These are phyloP conservation scores for Pseudogymnoascus sp. DNA, from an alignment of 2,329 filamentous ascomycete species.

Conservation along the genomic window DNA sequence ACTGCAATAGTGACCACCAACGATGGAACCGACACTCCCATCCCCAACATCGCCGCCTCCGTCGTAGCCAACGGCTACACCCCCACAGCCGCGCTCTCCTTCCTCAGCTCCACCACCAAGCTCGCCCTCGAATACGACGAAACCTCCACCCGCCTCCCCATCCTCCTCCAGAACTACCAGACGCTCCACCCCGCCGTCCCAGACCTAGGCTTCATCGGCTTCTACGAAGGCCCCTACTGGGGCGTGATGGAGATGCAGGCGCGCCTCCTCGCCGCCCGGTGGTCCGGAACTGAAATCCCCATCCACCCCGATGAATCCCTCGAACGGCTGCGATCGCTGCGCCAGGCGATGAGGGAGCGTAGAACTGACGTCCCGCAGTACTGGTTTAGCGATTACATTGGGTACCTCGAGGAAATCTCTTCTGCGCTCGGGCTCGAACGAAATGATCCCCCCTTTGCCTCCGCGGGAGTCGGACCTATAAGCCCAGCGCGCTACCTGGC, in stretches of 20 bases:
- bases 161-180: conserved; percentile 61
- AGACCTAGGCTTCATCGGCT: conserved; percentile 69
- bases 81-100: conserved; percentile 55
- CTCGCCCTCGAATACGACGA: conserved; percentile 50
- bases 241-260: conserved; percentile 84
- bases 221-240: conserved; percentile 81
- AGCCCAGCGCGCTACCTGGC: conserved; percentile 39
- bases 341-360: background rate
- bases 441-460: conserved; percentile 34
- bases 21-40: conserved; percentile 20
- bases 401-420: conserved; percentile 29
- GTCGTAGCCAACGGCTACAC: conserved; percentile 72
- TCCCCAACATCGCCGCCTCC: conserved; percentile 57
- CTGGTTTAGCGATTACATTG: conserved; percentile 30
- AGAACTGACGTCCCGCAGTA: background rate
- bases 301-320: conserved; percentile 17
- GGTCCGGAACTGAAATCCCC: conserved; percentile 34
- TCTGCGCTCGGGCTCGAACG: conserved; percentile 39
- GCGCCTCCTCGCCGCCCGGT: conserved; percentile 55
- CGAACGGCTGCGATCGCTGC: background rate
- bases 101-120: conserved; percentile 51
- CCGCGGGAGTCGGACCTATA: conserved; percentile 34
- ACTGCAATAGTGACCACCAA: conserved; percentile 24
- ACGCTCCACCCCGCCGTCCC: conserved; percentile 54
- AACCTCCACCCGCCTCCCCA: conserved; percentile 38